Percentiles rank a stretch among this genome's conserved stretches.
Evolutionary conservation across 768 basidiomycete species (phyloP).

Genomic region (Asterophora lycoperdoides): DNA sequence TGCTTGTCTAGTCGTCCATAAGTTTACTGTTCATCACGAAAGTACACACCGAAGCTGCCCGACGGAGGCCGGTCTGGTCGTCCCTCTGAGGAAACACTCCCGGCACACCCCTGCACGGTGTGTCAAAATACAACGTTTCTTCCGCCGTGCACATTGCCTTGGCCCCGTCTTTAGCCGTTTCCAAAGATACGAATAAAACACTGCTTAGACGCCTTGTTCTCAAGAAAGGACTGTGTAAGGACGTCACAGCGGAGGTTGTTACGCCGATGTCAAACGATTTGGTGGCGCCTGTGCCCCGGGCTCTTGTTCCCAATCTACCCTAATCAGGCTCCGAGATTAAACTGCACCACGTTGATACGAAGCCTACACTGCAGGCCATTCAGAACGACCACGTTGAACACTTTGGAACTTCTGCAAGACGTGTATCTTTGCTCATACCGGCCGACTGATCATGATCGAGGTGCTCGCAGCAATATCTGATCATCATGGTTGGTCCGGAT

Average conservation of each 20-base stretch:
- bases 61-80: no score
- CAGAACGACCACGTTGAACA: constrained; percentile 6
- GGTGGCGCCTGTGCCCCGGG: not conserved
- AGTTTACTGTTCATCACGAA: constrained; percentile 9
- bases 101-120: no score
- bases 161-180: not conserved
- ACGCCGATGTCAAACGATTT: constrained; percentile 5
- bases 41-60: no score
- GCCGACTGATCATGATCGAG: constrained; percentile 19
- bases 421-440: not conserved
- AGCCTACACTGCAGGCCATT: constrained; percentile 7
- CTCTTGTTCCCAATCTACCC: constrained; percentile 9
- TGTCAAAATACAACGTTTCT: constrained; percentile 2
- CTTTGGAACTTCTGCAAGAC: constrained; percentile 4
- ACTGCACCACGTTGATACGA: constrained; percentile 16
- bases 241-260: not conserved
- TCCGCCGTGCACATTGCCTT: not conserved
- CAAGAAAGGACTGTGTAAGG: not conserved
- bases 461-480: constrained; percentile 8
- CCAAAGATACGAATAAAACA: not conserved
- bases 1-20: constrained; percentile 2
- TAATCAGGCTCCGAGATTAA: constrained; percentile 3
- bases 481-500: not conserved
- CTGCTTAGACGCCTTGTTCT: constrained; percentile 6
- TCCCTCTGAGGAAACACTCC: no score